phyloP scores from a whole-genome alignment of 164 flowering plant genomes.

The Vitis vinifera region ASM3070453v1 NC_081817.1:5513501-5514000 shows the following conservation, averaged over 20 bases:
- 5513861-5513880: slow-evolving; percentile 92
- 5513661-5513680: slow-evolving; percentile 77
- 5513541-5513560: slow-evolving; percentile 62
- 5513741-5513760: slow-evolving; percentile 80
- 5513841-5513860: slow-evolving; percentile 91
- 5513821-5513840: slow-evolving; percentile 94
- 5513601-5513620: slow-evolving; percentile 81
- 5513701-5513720: slow-evolving; percentile 77
- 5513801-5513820: slow-evolving; percentile 86
- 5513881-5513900: slow-evolving; percentile 81
- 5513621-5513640: slow-evolving; percentile 84
- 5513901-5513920: slow-evolving; percentile 54
- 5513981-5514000: slow-evolving; percentile 46
- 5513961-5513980: slow-evolving; percentile 42
- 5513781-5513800: slow-evolving; percentile 77
- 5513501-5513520: slow-evolving; percentile 66
- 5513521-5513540: slow-evolving; percentile 79
- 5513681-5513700: slow-evolving; percentile 72
- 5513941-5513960: slow-evolving; percentile 25
- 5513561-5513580: slow-evolving; percentile 67
- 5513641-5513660: slow-evolving; percentile 83
- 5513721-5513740: slow-evolving; percentile 72
- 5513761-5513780: slow-evolving; percentile 91
- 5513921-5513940: slow-evolving; percentile 32
- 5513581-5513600: slow-evolving; percentile 73